Conservation (phyloP, 2,329 filamentous ascomycete species). For the Fusarium robinianum region DNA sequence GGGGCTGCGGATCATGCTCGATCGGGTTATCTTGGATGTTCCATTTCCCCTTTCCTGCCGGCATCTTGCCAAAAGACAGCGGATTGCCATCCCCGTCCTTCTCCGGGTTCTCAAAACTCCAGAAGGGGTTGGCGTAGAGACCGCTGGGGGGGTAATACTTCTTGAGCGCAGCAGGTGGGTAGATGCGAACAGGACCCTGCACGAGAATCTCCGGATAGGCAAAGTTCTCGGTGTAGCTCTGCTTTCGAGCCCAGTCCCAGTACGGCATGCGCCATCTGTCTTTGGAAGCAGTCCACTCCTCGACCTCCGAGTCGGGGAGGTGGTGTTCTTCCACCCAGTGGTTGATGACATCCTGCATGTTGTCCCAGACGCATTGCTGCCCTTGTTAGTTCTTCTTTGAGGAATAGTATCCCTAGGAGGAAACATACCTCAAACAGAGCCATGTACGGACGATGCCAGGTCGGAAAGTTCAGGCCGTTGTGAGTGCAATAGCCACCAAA, state of each 20-base stretch:
- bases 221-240: slow-evolving; percentile 6
- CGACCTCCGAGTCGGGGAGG: background rate
- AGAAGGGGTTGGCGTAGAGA: background rate
- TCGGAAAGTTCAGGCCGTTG: slow-evolving; percentile 16
- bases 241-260: slow-evolving; percentile 41
- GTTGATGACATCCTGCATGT: slow-evolving; percentile 6
- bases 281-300: slow-evolving; percentile 35
- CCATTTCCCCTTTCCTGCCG: slow-evolving; percentile 9
- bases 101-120: slow-evolving; percentile 9
- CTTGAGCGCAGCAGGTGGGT: background rate
- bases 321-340: background rate
- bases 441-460: slow-evolving; percentile 23
- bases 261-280: slow-evolving; percentile 39
- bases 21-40: slow-evolving; percentile 10
- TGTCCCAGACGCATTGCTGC: slow-evolving; percentile 7
- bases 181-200: slow-evolving; percentile 2
- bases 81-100: slow-evolving; percentile 1
- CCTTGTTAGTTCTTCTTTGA: background rate
- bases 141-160: too few relatives aligned
- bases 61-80: slow-evolving; percentile 16
- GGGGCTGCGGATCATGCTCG: background rate
- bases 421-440: slow-evolving; percentile 12
- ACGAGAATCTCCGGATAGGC: slow-evolving; percentile 4
- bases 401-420: too few relatives aligned
- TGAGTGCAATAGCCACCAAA: slow-evolving; percentile 18